phyloP scores from a whole-genome alignment of 345 rosid genomes.

The Rhodamnia rubescens region DNA sequence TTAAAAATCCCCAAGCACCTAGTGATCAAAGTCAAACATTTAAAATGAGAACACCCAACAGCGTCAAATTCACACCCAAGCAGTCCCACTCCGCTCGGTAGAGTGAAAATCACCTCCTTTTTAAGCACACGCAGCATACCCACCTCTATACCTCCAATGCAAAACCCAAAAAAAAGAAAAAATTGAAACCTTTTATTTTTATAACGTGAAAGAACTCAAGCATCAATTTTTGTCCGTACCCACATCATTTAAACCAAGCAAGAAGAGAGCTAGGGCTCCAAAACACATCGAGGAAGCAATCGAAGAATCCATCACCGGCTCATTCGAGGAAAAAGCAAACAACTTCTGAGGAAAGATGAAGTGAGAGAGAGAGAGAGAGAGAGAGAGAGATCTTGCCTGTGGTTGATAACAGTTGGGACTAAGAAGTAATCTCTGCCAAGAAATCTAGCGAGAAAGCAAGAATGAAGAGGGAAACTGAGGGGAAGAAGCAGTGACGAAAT shows the following conservation, averaged over 20 bases:
- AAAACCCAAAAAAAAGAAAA: not conserved
- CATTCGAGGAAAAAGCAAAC: not conserved
- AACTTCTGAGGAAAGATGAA: not conserved
- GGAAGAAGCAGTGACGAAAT: not conserved
- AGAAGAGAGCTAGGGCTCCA: not conserved
- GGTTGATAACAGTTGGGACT: conserved; percentile 17
- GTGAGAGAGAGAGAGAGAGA: not conserved
- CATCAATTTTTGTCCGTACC: not conserved
- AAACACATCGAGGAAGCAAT: not conserved
- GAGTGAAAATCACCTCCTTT: not conserved
- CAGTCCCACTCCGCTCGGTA: not conserved
- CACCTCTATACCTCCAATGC: not conserved
- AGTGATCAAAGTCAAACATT: not conserved
- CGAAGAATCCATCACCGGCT: not conserved
- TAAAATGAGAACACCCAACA: not conserved
- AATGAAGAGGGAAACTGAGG: not conserved
- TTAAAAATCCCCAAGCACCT: not conserved
- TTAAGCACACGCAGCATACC: not conserved
- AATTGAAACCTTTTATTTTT: not conserved
- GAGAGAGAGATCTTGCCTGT: conserved; percentile 19
- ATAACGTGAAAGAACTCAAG: not conserved
- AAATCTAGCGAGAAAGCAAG: not conserved
- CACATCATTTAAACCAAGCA: not conserved
- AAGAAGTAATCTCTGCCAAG: not conserved
- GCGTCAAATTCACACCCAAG: not conserved